Base-by-base conservation (phyloP, 2,329 filamentous ascomycete genomes). In the Epichloe coenophiala region DNA sequence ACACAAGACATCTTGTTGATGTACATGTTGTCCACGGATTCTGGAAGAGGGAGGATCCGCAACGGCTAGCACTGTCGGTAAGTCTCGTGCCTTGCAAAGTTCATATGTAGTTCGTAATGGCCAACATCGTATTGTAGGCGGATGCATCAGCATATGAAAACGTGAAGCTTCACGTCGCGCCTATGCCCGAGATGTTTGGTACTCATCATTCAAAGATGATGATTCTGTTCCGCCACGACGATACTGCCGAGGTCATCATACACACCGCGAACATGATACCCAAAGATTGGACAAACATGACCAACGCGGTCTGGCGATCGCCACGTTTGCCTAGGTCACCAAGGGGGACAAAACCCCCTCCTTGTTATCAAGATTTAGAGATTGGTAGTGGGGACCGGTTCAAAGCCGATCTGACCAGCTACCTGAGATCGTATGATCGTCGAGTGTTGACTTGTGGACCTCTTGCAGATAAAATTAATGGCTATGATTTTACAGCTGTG, bases 221-320 rank as follows among this genome's bases (percentile, higher is more conserved):
- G 65, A 71, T 95, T n/a, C 66, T 95, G 4, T 72, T 95, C 54
- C 77, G 86, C 5, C 81, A 86, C 62, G 88, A 95, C 61, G 80
- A 84, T 54, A 78, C 75, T 0, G 86, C 84, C 0, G 85, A 94
- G 65, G 70, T 95, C 5, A 68, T 94, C 51, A 89, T 95, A 33
- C 87, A 94, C 58, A 95, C 89, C 0, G 88, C 89, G 17, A 95
- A 95, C 58, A 88, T 95, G 84, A 91, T 95, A n/a, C 61, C 75
- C 4, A 81, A 83, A 50, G 89, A 95, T 63, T 95, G 89, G 89
- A 77, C 73, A 2, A 93, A 93, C 58, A 86, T 95, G 85, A 86
- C 83, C 1, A 88, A 95, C 63, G 88, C 80, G 1, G 77, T 86
- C 5, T 95, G 89, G 89, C 73, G 70, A 47, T 91, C 87, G 0